phyloP scores from a whole-genome alignment of 2,329 filamentous ascomycete genomes.

The Thielaviopsis ethacetica region DNA sequence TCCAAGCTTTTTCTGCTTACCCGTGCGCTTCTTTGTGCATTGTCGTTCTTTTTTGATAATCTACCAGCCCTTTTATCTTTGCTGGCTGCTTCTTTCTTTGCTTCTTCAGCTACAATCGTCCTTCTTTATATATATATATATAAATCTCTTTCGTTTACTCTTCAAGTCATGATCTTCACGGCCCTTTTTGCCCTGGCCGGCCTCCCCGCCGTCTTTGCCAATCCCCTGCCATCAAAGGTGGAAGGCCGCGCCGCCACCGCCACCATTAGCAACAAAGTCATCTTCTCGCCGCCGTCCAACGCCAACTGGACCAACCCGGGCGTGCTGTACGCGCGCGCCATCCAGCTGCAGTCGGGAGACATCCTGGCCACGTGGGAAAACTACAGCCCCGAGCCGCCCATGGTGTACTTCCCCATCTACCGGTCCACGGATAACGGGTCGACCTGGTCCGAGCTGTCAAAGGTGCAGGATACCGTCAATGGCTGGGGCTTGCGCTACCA shows the following conservation, averaged over 20 bases:
- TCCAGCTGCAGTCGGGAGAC: slow-evolving; percentile 28
- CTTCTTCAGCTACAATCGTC: neutral
- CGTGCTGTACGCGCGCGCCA: slow-evolving; percentile 27
- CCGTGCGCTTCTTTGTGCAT: no score
- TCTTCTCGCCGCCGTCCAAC: slow-evolving; percentile 25
- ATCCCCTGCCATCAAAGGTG: neutral
- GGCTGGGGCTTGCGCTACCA: slow-evolving; percentile 53
- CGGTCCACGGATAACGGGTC: slow-evolving; percentile 35
- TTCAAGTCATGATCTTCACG: neutral
- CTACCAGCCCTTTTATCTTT: no score
- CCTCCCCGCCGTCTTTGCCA: neutral
- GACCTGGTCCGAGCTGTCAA: slow-evolving; percentile 47
- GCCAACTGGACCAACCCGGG: slow-evolving; percentile 27
- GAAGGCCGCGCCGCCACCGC: neutral
- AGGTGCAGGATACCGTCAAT: slow-evolving; percentile 46
- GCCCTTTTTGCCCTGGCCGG: neutral
- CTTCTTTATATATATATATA: no score
- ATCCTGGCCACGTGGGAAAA: slow-evolving; percentile 39
- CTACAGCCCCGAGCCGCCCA: slow-evolving; percentile 38
- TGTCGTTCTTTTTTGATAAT: no score
- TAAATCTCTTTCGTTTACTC: no score
- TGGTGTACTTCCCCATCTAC: slow-evolving; percentile 38
- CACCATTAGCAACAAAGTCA: slow-evolving; percentile 18
- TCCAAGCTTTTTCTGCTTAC: no score
- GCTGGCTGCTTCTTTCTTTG: neutral